Base-by-base conservation (phyloP, 768 basidiomycete species). In the Rhodotorula taiwanensis region DNA sequence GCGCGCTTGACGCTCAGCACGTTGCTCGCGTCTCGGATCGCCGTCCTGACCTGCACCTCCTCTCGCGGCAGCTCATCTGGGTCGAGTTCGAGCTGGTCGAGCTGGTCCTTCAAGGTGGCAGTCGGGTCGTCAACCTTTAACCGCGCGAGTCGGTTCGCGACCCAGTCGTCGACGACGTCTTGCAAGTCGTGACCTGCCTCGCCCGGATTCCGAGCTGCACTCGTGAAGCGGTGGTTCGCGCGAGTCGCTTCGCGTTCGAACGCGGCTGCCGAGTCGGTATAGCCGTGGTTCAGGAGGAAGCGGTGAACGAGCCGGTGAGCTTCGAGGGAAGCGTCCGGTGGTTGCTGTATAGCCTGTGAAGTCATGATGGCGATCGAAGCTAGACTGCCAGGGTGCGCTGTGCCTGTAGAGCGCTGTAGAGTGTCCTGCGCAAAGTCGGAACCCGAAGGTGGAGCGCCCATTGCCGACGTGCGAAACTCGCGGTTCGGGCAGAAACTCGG, bases 221-320 rank as follows among this genome's bases (percentile, higher is more conserved):
- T 0, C 30, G 36, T 39, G 9, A 39, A 10, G 36, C 36, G 36
- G 9, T 9, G 36, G 16, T 39, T 11, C 21, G 4, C 39, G 2
- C 30, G 11, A 4, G 41, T 9, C 20, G n/a, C 14, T 10, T 25
- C 6, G 2, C 2, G 41, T 2, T 44, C 41, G 58, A 52, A 20
- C 8, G 36, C 36, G 16, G 36, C 36, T 39, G 36, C 36, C 10
- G 36, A 9, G 36, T 23, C 36, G 20, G 18, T 5, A 51, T 62
- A 62, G 45, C 45, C 30, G 23, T 68, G 62, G 10, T 41, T 43
- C n/a, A 30, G 49, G 48, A 68, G 67, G 62, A 68, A 68, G n/a
- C 42, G 33, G 7, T 55, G 55, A 23, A 68, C 48, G 14, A 68
- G 58, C 4, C 27, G 44, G 55, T 64, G 59, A 0, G 64, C 58